Evolutionary conservation across 2,329 filamentous ascomycete genomes (phyloP).

Genomic region (Alternaria infectoria): DNA sequence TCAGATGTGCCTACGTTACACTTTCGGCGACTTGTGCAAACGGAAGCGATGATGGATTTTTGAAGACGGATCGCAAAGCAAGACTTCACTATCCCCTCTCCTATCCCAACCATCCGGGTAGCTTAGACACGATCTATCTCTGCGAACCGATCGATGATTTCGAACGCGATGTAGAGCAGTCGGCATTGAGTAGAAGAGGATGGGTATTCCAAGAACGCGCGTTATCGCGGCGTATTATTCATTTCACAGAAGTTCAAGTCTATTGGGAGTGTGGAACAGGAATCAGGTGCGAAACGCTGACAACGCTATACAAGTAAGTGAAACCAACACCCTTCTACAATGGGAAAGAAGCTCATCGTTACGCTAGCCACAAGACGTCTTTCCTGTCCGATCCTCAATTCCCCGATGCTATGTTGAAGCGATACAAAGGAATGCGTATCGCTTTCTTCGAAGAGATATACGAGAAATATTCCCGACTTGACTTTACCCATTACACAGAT

Average conservation of each 20-base stretch:
- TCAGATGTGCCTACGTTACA: not conserved
- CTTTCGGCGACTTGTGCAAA: not conserved
- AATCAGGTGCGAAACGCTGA: conserved; percentile 26
- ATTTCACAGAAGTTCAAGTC: conserved; percentile 30
- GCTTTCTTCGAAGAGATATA: not conserved
- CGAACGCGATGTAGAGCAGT: not conserved
- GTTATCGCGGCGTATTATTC: conserved; percentile 30
- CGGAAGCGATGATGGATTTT: not conserved
- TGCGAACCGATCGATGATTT: not conserved
- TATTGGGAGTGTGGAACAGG: conserved; percentile 37
- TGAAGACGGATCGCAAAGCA: not conserved
- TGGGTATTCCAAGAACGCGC: conserved; percentile 40
- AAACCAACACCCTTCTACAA: too few species aligned
- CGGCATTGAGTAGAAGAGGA: conserved; percentile 22
- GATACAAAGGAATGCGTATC: not conserved
- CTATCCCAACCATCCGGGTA: not conserved
- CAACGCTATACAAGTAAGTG: conserved; percentile 21
- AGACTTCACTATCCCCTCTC: not conserved
- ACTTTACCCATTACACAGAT: not conserved
- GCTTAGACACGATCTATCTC: not conserved
- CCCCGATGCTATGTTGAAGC: not conserved
- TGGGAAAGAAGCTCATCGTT: not conserved
- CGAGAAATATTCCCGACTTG: not conserved
- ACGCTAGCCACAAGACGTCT: not conserved
- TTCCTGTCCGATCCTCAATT: not conserved